These are phyloP conservation scores for Prunus yedoensis DNA, from an alignment of 331 rosid species.

Conservation along the genomic window DNA sequence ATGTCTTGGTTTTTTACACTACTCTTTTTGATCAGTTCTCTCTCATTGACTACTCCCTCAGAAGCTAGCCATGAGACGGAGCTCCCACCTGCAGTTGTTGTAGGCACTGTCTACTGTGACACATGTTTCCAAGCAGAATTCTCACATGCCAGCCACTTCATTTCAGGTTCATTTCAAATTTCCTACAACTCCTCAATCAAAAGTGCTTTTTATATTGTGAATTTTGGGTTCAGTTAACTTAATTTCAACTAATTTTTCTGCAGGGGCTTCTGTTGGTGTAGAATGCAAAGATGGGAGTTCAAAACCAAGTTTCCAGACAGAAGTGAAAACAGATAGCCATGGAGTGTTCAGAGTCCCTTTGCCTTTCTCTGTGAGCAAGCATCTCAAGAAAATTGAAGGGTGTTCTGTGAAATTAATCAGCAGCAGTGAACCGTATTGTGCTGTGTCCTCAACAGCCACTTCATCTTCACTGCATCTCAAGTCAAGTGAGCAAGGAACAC, in stretches of 20 bases:
- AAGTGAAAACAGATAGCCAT: slow-evolving; percentile 61
- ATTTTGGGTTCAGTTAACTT: too few relatives aligned
- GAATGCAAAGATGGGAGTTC: slow-evolving; percentile 64
- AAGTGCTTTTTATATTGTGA: background rate
- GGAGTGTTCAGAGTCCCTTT: slow-evolving; percentile 69
- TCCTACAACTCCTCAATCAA: background rate
- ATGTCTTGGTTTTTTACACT: slow-evolving; percentile 46
- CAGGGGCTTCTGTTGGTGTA: slow-evolving; percentile 87
- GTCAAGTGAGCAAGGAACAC: slow-evolving; percentile 55
- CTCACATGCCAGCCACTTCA: slow-evolving; percentile 54
- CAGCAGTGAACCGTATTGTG: slow-evolving; percentile 81
- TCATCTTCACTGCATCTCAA: slow-evolving; percentile 61
- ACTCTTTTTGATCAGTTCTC: slow-evolving; percentile 36
- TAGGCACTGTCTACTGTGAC: slow-evolving; percentile 81
- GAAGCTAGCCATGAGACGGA: slow-evolving; percentile 38
- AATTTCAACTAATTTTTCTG: background rate
- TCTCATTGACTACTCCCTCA: slow-evolving; percentile 37
- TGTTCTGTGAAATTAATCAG: slow-evolving; percentile 68
- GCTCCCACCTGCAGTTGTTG: slow-evolving; percentile 50
- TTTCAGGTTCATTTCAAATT: slow-evolving; percentile 35
- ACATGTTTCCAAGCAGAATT: slow-evolving; percentile 58
- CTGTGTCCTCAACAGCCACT: slow-evolving; percentile 62
- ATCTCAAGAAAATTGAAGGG: slow-evolving; percentile 53
- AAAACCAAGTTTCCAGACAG: slow-evolving; percentile 42
- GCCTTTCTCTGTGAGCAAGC: slow-evolving; percentile 72